phyloP scores from a whole-genome alignment of 2,329 filamentous ascomycete species.

The Phoma sp. region DNA sequence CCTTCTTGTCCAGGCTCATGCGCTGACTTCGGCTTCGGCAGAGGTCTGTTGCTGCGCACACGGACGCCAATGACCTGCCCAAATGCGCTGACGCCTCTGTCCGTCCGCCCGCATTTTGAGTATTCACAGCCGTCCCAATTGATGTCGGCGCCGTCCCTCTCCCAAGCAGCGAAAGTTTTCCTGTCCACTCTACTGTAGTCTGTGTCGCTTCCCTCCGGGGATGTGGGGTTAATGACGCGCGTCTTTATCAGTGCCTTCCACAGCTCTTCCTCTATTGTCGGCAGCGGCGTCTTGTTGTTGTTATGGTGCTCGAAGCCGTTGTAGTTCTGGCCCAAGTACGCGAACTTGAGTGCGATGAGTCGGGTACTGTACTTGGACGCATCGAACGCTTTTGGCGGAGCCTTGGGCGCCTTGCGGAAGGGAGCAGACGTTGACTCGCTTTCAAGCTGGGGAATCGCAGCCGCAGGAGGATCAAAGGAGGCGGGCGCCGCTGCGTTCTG shows the following conservation, averaged over 20 bases:
- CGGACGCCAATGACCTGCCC: slow-evolving; percentile 89
- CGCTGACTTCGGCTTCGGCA: slow-evolving; percentile 41
- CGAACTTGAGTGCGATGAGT: slow-evolving; percentile 88
- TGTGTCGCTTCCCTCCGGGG: slow-evolving; percentile 20
- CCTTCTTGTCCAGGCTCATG: slow-evolving; percentile 12
- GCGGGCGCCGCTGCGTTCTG: slow-evolving; percentile 3
- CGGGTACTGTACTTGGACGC: slow-evolving; percentile 81
- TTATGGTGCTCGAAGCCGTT: slow-evolving; percentile 90
- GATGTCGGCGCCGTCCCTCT: slow-evolving; percentile 56
- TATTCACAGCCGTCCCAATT: slow-evolving; percentile 88
- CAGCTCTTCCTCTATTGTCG: slow-evolving; percentile 89
- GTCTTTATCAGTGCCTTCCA: slow-evolving; percentile 89
- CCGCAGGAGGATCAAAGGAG: slow-evolving; percentile 7
- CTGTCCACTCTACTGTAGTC: slow-evolving; percentile 43
- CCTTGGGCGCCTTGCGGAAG: slow-evolving; percentile 40
- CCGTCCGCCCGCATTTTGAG: slow-evolving; percentile 92
- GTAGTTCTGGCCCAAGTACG: slow-evolving; percentile 89
- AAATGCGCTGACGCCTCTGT: slow-evolving; percentile 93
- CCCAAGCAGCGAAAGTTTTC: slow-evolving; percentile 45
- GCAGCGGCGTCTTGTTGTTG: slow-evolving; percentile 69
- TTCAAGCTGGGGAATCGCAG: not conserved
- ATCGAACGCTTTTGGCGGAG: slow-evolving; percentile 67
- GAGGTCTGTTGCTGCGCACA: slow-evolving; percentile 78
- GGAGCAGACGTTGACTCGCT: slow-evolving; percentile 15
- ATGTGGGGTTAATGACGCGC: slow-evolving; percentile 66